A percentile compares a stretch with the other conserved stretches of the same genome.
These are phyloP conservation scores for Eimeria tenella DNA, from an alignment of 169 alveolate species.

Conservation along the genomic window DNA sequence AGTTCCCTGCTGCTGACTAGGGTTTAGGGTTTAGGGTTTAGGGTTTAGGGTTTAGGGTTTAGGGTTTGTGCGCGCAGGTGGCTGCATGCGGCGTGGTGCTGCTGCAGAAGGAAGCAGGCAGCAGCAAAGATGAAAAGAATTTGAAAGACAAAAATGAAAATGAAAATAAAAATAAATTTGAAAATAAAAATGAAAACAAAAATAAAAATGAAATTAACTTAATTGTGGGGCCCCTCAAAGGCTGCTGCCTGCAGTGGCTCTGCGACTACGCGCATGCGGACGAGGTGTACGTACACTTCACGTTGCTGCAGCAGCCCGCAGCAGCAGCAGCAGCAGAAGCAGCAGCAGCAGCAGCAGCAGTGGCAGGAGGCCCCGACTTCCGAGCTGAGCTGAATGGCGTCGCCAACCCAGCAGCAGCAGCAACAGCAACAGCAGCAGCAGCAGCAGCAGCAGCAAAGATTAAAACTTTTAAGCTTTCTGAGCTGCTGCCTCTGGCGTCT, in stretches of 20 bases:
- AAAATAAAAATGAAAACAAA: background rate
- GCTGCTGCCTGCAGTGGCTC: constrained; percentile 45
- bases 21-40: background rate
- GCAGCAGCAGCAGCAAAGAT: background rate
- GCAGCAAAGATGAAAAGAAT: background rate
- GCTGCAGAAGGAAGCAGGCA: background rate
- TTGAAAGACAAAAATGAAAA: background rate
- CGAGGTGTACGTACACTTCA: constrained; percentile 38
- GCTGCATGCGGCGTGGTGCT: constrained; percentile 12
- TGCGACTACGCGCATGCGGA: background rate
- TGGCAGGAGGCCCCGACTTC: no score
- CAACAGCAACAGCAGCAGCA: no score
- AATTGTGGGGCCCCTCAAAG: background rate
- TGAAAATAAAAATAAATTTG: background rate
- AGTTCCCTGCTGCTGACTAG: background rate
- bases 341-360: background rate
- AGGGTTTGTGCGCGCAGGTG: constrained; percentile 1
- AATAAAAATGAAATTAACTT: background rate
- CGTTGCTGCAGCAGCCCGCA: background rate
- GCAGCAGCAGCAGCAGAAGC: background rate
- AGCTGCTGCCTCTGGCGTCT: background rate
- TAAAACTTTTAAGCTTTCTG: background rate
- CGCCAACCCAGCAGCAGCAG: no score
- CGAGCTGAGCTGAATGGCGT: no score
- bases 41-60: constrained; percentile 1